Percentiles rank a stretch among this genome's conserved stretches.
Conservation (phyloP, 2,329 filamentous ascomycete species). For the Pezicula rhizophila region DNA sequence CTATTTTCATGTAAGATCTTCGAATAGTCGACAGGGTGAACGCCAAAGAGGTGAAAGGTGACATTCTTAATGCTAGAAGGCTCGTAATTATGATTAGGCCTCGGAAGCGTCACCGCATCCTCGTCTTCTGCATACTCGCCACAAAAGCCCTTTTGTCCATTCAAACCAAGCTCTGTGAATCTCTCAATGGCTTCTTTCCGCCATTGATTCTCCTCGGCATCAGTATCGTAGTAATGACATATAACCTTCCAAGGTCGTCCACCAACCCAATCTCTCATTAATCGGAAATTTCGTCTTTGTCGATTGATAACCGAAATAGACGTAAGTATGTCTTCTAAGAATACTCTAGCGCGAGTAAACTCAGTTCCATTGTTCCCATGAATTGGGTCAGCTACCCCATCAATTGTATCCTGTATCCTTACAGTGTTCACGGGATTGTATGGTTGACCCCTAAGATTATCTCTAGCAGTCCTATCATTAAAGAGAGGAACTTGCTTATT, state of each 20-base stretch:
- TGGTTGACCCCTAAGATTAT: neutral
- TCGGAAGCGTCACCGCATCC: neutral
- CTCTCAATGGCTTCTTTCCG: neutral
- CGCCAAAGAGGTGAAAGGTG: neutral
- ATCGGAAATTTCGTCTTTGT: constrained; percentile 9
- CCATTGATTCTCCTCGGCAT: constrained; percentile 1
- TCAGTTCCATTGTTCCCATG: neutral
- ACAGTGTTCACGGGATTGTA: neutral
- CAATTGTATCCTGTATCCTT: neutral
- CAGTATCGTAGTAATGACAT: constrained; percentile 6
- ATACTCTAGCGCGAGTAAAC: too few relatives aligned
- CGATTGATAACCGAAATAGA: constrained; percentile 9
- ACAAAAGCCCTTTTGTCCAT: neutral
- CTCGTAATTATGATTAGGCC: neutral
- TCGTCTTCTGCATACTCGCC: neutral
- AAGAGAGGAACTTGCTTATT: constrained; percentile 10
- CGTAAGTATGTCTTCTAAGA: constrained; percentile 1
- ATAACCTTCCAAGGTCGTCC: constrained; percentile 8
- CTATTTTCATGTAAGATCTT: neutral
- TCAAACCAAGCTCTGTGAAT: neutral
- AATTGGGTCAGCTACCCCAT: neutral
- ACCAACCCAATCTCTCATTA: constrained; percentile 12
- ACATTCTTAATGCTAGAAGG: neutral
- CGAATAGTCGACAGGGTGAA: constrained; percentile 3
- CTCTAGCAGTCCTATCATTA: neutral